phyloP scores from a whole-genome alignment of 306 rosid genomes.

The Cercis canadensis region DNA sequence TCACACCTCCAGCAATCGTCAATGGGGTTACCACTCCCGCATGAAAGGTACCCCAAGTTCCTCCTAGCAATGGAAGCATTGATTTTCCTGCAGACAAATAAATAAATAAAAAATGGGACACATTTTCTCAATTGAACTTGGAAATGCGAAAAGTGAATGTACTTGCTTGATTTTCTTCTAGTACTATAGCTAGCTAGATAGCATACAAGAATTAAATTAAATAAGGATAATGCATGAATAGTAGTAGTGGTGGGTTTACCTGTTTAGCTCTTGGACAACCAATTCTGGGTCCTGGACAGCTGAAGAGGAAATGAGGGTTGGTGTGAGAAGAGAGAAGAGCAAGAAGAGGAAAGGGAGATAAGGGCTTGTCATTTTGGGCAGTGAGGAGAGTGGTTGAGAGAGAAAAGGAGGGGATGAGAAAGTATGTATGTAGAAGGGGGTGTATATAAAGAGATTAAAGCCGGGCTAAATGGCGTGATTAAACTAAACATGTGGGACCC shows the following conservation, averaged over 20 bases:
- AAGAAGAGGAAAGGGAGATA: slow-evolving; percentile 43
- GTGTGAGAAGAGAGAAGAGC: slow-evolving; percentile 53
- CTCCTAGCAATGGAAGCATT: slow-evolving; percentile 68
- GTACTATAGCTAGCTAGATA: no score
- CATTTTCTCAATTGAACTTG: background rate
- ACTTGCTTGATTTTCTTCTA: no score
- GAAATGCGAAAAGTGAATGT: background rate
- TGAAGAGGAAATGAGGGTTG: slow-evolving; percentile 59
- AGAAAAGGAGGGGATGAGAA: slow-evolving; percentile 27
- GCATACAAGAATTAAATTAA: no score
- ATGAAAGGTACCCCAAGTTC: slow-evolving; percentile 75
- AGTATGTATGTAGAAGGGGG: slow-evolving; percentile 34
- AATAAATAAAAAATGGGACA: slow-evolving; percentile 2
- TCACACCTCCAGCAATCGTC: slow-evolving; percentile 99
- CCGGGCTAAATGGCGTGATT: slow-evolving; percentile 66
- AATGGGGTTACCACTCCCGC: slow-evolving; percentile 93
- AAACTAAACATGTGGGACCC: slow-evolving; percentile 78
- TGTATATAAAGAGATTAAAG: slow-evolving; percentile 68
- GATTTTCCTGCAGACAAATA: slow-evolving; percentile 60
- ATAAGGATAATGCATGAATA: background rate
- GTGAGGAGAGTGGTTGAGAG: slow-evolving; percentile 6
- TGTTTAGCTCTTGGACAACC: slow-evolving; percentile 65
- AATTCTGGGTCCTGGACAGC: slow-evolving; percentile 63
- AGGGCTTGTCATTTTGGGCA: slow-evolving; percentile 47
- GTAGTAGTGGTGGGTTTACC: slow-evolving; percentile 48